These are phyloP conservation scores for Asterella californica DNA, from an alignment of 225 moss, liverwort and hornwort genomes.

Conservation along the genomic window DNA sequence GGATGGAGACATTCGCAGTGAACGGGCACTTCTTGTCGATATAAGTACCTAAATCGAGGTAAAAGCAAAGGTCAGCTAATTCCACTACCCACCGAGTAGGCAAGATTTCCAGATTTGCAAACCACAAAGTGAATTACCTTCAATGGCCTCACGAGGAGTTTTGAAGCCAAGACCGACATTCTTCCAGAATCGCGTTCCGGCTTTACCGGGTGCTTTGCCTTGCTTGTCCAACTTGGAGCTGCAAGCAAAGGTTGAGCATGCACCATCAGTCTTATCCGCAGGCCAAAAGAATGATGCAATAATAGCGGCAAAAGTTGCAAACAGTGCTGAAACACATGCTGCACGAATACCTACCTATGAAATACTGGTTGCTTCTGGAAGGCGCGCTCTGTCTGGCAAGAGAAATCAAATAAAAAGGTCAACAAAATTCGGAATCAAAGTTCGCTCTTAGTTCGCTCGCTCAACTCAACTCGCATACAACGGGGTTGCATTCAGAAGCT, in stretches of 20 bases:
- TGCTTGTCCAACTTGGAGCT: conserved; percentile 35
- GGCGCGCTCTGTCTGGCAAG: conserved; percentile 73
- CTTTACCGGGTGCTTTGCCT: conserved; percentile 40
- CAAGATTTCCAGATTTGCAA: neutral
- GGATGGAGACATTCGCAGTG: conserved; percentile 46
- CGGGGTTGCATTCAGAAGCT: neutral
- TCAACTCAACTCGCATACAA: neutral
- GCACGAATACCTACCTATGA: conserved; percentile 41
- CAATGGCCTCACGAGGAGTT: conserved; percentile 47
- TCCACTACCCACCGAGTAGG: no score
- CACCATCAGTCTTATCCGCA: neutral
- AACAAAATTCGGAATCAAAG: neutral
- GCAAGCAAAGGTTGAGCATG: neutral
- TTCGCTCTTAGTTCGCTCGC: neutral
- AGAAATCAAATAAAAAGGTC: neutral
- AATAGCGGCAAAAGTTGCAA: neutral
- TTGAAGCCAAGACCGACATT: conserved; percentile 49
- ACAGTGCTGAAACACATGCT: neutral
- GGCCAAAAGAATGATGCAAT: neutral
- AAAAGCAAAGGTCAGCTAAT: neutral
- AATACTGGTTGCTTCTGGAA: conserved; percentile 83
- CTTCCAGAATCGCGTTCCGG: conserved; percentile 46
- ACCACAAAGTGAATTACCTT: conserved; percentile 25
- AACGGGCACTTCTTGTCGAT: conserved; percentile 55
- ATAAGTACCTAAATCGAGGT: conserved; percentile 32